phyloP scores from a whole-genome alignment of 2,329 filamentous ascomycete genomes.

The Penicillium concentricum region DNA sequence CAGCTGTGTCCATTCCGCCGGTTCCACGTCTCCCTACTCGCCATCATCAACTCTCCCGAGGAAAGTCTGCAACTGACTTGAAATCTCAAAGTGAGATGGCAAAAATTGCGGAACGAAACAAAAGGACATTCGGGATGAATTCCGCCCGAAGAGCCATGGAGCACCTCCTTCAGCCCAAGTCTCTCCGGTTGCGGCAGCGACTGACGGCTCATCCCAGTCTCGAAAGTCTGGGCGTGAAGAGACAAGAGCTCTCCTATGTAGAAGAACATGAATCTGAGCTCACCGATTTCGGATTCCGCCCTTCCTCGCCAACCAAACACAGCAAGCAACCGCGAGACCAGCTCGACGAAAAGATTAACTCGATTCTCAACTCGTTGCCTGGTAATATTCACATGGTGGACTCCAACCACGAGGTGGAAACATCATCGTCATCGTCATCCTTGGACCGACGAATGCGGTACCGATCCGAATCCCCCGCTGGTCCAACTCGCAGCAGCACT shows the following conservation, averaged over 20 bases:
- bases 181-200: constrained; percentile 28
- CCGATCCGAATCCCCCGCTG: constrained; percentile 34
- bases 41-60: constrained; percentile 15
- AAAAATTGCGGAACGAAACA: constrained; percentile 20
- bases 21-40: constrained; percentile 8
- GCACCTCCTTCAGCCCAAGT: constrained; percentile 23
- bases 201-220: constrained; percentile 34
- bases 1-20: constrained; percentile 8
- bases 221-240: constrained; percentile 33
- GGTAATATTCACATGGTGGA: constrained; percentile 73
- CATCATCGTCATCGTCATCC: constrained; percentile 33
- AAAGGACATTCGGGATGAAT: constrained; percentile 17
- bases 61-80: constrained; percentile 19
- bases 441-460: constrained; percentile 34
- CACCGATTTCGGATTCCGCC: constrained; percentile 23
- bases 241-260: constrained; percentile 23
- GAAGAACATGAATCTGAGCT: constrained; percentile 20
- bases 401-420: constrained; percentile 39
- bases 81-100: constrained; percentile 14
- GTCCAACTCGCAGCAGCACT: constrained; percentile 51
- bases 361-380: constrained; percentile 74
- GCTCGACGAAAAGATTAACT: constrained; percentile 75
- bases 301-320: constrained; percentile 43
- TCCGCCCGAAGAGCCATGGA: constrained; percentile 18
- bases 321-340: constrained; percentile 59